Conservation (phyloP, 768 basidiomycete genomes). For the Collybia sp. region DNA sequence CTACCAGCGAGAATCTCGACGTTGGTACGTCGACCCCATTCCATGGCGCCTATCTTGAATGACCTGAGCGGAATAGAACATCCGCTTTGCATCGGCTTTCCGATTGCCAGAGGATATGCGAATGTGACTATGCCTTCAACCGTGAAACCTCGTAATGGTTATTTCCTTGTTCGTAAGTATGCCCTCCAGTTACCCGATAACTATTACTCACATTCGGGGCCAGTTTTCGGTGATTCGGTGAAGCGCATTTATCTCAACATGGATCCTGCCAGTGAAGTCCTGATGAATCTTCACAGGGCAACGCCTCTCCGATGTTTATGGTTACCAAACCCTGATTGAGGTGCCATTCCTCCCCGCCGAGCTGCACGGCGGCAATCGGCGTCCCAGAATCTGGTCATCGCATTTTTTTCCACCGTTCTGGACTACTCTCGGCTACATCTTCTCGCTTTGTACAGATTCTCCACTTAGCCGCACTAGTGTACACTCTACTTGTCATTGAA, state of each 20-base stretch:
- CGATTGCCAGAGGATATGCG: conserved; percentile 30
- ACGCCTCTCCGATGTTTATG: conserved; percentile 24
- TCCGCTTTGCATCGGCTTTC: conserved; percentile 39
- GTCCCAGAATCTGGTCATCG: too few species aligned
- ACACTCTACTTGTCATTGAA: too few species aligned
- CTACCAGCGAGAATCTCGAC: conserved; percentile 45
- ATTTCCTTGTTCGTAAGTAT: conserved; percentile 43
- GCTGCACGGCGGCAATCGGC: too few species aligned
- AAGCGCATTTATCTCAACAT: conserved; percentile 14
- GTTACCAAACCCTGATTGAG: conserved; percentile 8
- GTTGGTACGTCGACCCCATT: conserved; percentile 28
- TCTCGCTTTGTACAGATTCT: too few species aligned
- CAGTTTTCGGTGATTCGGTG: conserved; percentile 47
- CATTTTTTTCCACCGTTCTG: too few species aligned
- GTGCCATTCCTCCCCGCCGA: too few species aligned
- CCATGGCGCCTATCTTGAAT: background rate
- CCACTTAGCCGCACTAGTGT: too few species aligned
- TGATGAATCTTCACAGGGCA: conserved; percentile 14
- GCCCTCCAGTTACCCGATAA: background rate
- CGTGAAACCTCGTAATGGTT: conserved; percentile 28
- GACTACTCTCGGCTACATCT: too few species aligned
- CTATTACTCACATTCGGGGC: conserved; percentile 1
- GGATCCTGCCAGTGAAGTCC: conserved; percentile 7
- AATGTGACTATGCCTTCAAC: conserved; percentile 32
- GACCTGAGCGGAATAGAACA: conserved; percentile 22